Evolutionary conservation across 768 basidiomycete genomes (phyloP).

Genomic region (Mycena albidolilacea): DNA sequence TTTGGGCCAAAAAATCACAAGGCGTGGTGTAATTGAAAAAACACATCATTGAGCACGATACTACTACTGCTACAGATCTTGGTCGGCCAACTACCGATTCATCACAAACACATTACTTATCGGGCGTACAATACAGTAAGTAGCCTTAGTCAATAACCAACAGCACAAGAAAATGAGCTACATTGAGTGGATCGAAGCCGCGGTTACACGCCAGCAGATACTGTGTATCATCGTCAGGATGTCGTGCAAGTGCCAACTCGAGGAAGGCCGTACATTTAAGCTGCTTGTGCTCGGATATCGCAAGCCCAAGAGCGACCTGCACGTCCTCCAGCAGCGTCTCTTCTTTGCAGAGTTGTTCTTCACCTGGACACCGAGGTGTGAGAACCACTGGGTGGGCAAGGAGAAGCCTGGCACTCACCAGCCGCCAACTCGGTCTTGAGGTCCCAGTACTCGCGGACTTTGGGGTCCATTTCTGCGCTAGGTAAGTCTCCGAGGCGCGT

Average conservation of each 20-base stretch:
- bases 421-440: slow-evolving; percentile 9
- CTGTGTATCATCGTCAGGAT: not conserved
- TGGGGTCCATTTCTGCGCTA: slow-evolving; percentile 6
- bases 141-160: too few species aligned
- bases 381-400: too few species aligned
- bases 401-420: not conserved
- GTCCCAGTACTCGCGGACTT: slow-evolving; percentile 10
- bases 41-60: too few species aligned
- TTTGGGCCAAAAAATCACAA: not conserved
- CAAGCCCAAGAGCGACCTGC: slow-evolving; percentile 1
- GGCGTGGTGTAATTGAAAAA: too few species aligned
- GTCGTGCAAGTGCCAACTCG: too few species aligned
- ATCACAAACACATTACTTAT: not conserved
- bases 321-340: slow-evolving; percentile 3
- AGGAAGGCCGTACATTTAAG: not conserved
- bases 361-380: not conserved
- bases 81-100: not conserved
- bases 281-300: slow-evolving; percentile 14
- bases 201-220: not conserved
- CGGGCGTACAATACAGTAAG: too few species aligned
- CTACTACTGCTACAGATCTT: not conserved
- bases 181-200: too few species aligned
- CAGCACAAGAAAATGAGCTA: not conserved
- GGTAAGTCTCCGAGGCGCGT: not conserved
- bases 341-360: slow-evolving; percentile 5